These are phyloP conservation scores for Cryptococcus depauperatus DNA, from an alignment of 1,284 basidiomycete genomes.

Conservation along the genomic window DNA sequence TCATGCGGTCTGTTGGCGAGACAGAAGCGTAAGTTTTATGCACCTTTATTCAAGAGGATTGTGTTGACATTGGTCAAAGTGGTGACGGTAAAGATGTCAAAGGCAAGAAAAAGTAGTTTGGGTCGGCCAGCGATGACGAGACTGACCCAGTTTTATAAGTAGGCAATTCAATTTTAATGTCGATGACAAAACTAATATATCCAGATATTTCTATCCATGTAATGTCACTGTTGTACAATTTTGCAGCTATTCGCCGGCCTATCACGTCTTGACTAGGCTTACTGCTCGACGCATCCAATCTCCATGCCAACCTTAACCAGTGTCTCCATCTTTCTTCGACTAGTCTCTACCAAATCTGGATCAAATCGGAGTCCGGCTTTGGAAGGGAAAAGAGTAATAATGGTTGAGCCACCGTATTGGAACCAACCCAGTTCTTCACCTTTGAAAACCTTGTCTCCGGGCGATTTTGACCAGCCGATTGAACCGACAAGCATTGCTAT, in stretches of 20 bases:
- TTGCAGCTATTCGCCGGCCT: not conserved
- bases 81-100: conserved; percentile 16
- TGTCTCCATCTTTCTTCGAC: conserved; percentile 58
- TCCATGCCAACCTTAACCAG: conserved; percentile 56
- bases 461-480: conserved; percentile 46
- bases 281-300: conserved; percentile 29
- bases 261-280: not conserved
- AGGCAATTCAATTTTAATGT: not conserved
- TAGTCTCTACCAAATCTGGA: conserved; percentile 57
- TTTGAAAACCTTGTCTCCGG: conserved; percentile 43
- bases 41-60: not conserved
- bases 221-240: conserved; percentile 11
- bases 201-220: not conserved
- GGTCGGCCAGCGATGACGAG: conserved; percentile 18
- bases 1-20: conserved; percentile 58
- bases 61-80: conserved; percentile 2
- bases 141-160: not conserved
- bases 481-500: conserved; percentile 52
- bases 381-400: conserved; percentile 57
- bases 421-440: conserved; percentile 51
- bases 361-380: conserved; percentile 53
- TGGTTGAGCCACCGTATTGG: conserved; percentile 49
- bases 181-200: not conserved
- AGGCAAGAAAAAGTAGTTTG: conserved; percentile 23
- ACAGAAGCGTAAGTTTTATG: conserved; percentile 23